Base-by-base conservation (phyloP, 768 basidiomycete species). In the Aureoboletus auriporus region DNA sequence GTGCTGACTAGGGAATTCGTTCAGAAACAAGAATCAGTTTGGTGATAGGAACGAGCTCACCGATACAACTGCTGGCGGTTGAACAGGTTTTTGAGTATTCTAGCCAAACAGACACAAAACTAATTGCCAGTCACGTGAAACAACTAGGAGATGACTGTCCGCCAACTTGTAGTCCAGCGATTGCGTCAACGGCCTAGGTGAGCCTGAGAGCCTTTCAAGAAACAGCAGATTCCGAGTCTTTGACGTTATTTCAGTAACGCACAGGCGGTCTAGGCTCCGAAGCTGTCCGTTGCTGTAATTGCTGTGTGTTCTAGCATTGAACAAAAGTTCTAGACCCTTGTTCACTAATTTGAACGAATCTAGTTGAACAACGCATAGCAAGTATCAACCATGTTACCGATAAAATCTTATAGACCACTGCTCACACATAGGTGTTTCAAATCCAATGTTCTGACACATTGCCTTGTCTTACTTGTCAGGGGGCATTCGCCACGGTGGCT, bases 221-320 rank as follows among this genome's bases (percentile, higher is more conserved):
- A 31, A 31, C 30, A 2, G 30, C 30, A 12, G 9, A 9, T 5
- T 31, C 30, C 30, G 8, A 9, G 12, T 36, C 36, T 17, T 16
- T 16, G 36, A 16, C 14, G 17, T n/a, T 38, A 8, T 7, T 10
- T 8, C 3, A 26, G 39, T 8, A 31, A 2, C 28, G 17, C 14
- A 16, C 26, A 33, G 44, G 26, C 6, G 48, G 59, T 55, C 59
- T 41, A 47, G 59, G 42, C 43, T 39, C 12, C 12, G 27, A 23
- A 8, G 29, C 28, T 27, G n/a, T n/a, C 5, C 1, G 44, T 38
- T 41, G 33, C 29, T 34, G 42, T 37, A 6, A 38, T 41, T 44
- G 52, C 48, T 45, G 44, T 51, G 38, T 31, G 30, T 13, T 17
- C 36, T 10, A 1, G 29, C 42, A 28, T 41, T 37, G 29, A 38